A percentile compares a stretch with the other conserved stretches of the same genome.
phyloP scores from a whole-genome alignment of 257 asterid species.

The Eucommia ulmoides region DNA sequence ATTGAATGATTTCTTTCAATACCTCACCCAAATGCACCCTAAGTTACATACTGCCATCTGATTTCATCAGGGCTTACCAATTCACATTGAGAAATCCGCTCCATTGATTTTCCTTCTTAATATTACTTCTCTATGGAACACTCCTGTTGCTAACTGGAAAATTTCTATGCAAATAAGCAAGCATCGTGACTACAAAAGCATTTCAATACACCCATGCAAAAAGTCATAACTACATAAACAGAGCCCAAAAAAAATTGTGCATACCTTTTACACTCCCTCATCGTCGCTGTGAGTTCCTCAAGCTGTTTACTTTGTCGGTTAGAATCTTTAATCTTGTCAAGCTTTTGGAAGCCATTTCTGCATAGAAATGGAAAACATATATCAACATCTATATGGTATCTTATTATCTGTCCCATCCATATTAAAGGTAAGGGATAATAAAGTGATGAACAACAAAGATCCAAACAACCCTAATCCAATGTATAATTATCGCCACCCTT shows the following conservation, averaged over 20 bases:
- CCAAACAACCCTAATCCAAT: neutral
- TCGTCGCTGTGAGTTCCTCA: slow-evolving; percentile 86
- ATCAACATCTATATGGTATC: neutral
- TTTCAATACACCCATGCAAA: neutral
- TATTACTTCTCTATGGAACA: neutral
- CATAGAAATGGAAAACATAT: slow-evolving; percentile 2
- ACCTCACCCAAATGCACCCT: neutral
- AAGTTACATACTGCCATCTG: too few species aligned
- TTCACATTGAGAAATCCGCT: neutral
- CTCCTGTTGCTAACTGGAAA: neutral
- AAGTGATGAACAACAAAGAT: neutral
- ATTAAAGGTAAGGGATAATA: neutral
- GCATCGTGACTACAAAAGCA: neutral
- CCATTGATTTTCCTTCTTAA: neutral
- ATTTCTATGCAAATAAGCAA: neutral
- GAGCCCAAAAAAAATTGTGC: neutral
- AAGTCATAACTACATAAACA: neutral
- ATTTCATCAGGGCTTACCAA: too few species aligned
- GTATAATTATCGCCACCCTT: neutral
- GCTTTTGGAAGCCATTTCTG: slow-evolving; percentile 95
- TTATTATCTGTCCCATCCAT: neutral
- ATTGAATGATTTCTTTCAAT: neutral
- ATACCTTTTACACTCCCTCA: slow-evolving; percentile 95
- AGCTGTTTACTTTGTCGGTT: slow-evolving; percentile 86
- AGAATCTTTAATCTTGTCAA: slow-evolving; percentile 85